phyloP scores from a whole-genome alignment of 2,329 filamentous ascomycete genomes.

The Ophiocordyceps camponoti-rufipedis region DNA sequence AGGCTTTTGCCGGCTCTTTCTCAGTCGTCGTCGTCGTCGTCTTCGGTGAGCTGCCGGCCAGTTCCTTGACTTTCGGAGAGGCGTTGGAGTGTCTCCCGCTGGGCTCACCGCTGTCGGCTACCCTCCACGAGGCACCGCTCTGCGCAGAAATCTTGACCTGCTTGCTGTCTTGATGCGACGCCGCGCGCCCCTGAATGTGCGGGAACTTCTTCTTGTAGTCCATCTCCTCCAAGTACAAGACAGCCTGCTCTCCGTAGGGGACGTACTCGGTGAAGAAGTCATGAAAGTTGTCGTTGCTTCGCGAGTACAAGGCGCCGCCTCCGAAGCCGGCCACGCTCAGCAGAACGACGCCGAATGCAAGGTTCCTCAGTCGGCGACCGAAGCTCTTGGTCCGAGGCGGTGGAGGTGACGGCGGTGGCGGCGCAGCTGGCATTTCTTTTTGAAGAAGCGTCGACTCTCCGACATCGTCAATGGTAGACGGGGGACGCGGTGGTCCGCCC shows the following conservation, averaged over 20 bases:
- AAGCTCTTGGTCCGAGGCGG: conserved; percentile 42
- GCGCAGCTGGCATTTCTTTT: conserved; percentile 1
- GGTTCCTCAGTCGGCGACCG: conserved; percentile 56
- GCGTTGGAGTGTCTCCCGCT: conserved; percentile 45
- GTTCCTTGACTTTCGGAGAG: conserved; percentile 7
- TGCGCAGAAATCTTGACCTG: conserved; percentile 70
- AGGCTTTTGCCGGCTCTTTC: conserved; percentile 12
- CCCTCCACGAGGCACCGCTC: conserved; percentile 69
- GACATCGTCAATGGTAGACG: conserved; percentile 6
- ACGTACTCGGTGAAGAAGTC: conserved; percentile 98
- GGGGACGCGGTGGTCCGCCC: conserved; percentile 2
- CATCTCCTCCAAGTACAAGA: conserved; percentile 87
- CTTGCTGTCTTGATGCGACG: conserved; percentile 36
- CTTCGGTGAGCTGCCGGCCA: conserved; percentile 1
- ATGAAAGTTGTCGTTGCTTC: conserved; percentile 93
- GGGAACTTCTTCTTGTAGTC: conserved; percentile 80
- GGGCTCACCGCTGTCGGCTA: conserved; percentile 41
- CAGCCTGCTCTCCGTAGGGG: conserved; percentile 83
- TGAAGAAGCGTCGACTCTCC: conserved; percentile 4
- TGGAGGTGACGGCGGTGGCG: conserved; percentile 16
- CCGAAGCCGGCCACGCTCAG: conserved; percentile 65
- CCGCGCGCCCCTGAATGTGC: conserved; percentile 22
- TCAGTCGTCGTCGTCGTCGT: conserved; percentile 11
- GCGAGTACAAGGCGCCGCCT: conserved; percentile 80
- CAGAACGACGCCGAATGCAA: conserved; percentile 58